These are phyloP conservation scores for Cladochytrium replicatum DNA, from an alignment of 192 early-diverging fungal genomes.

Conservation along the genomic window DNA sequence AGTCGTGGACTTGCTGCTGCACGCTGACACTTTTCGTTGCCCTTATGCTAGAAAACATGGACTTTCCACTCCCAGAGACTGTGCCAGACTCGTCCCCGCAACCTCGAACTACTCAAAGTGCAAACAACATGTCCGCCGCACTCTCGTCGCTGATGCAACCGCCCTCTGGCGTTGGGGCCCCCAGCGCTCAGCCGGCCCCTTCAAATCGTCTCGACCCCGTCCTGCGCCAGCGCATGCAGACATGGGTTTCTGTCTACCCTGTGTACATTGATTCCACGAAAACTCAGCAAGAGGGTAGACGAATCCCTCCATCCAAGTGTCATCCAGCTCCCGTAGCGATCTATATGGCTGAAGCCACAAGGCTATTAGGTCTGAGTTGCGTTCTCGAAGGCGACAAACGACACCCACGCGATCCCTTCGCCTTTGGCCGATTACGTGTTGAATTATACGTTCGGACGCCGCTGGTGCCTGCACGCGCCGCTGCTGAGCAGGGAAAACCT, in stretches of 20 bases:
- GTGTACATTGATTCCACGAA: constrained; percentile 23
- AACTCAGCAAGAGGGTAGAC: constrained; percentile 9
- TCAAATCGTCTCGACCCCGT: too few species aligned
- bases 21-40: too few species aligned
- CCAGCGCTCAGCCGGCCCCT: too few species aligned
- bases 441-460: constrained; percentile 2
- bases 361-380: constrained; percentile 12
- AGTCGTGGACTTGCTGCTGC: too few species aligned
- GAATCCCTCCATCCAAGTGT: constrained; percentile 3
- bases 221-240: too few species aligned
- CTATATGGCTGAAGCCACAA: constrained; percentile 24
- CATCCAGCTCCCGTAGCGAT: constrained; percentile 18
- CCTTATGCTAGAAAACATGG: too few species aligned
- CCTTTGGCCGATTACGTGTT: constrained; percentile 27
- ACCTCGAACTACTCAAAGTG: too few species aligned
- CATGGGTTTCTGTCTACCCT: constrained; percentile 27
- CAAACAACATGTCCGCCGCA: too few species aligned
- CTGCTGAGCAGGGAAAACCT: not conserved
- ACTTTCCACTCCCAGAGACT: too few species aligned
- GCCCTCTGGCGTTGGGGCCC: too few species aligned
- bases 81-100: too few species aligned
- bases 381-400: constrained; percentile 24
- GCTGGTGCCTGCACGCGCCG: not conserved
- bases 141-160: too few species aligned
- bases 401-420: constrained; percentile 35